phyloP scores from a whole-genome alignment of 2,329 filamentous ascomycete genomes.

The Sclerotinia sclerotiorum region DNA sequence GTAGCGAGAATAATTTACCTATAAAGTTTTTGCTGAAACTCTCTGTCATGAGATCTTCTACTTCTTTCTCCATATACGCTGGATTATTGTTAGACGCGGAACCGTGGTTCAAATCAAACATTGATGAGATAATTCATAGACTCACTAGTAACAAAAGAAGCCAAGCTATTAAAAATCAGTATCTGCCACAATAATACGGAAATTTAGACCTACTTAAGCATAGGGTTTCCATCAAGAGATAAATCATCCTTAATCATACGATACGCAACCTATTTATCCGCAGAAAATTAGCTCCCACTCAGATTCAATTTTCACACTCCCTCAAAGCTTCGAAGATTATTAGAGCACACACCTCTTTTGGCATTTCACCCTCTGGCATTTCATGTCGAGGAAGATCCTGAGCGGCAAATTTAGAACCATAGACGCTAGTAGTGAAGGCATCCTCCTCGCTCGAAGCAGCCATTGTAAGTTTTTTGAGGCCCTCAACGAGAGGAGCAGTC shows the following conservation, averaged over 20 bases:
- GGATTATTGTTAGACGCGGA: no score
- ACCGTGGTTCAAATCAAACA: no score
- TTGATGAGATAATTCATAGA: neutral
- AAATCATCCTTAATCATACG: constrained; percentile 96
- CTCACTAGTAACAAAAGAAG: constrained; percentile 87
- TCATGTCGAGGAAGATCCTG: constrained; percentile 77
- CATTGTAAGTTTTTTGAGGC: constrained; percentile 49
- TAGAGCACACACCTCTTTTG: constrained; percentile 61
- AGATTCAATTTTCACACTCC: no score
- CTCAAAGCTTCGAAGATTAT: no score
- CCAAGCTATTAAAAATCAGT: constrained; percentile 57
- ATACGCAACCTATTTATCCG: constrained; percentile 72
- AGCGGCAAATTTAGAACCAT: constrained; percentile 80
- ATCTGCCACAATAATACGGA: no score
- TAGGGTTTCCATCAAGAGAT: constrained; percentile 86
- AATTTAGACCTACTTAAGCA: constrained; percentile 63
- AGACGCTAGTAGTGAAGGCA: constrained; percentile 54
- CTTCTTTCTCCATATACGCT: constrained; percentile 74
- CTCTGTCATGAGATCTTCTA: constrained; percentile 92
- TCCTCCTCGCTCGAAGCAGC: constrained; percentile 29
- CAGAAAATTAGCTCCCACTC: neutral
- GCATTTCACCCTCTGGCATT: constrained; percentile 92
- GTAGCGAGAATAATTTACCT: constrained; percentile 21
- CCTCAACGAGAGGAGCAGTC: constrained; percentile 41
- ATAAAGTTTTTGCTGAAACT: constrained; percentile 95